These are phyloP conservation scores for Terfezia boudieri DNA, from an alignment of 495 filamentous ascomycete genomes.

Conservation along the genomic window DNA sequence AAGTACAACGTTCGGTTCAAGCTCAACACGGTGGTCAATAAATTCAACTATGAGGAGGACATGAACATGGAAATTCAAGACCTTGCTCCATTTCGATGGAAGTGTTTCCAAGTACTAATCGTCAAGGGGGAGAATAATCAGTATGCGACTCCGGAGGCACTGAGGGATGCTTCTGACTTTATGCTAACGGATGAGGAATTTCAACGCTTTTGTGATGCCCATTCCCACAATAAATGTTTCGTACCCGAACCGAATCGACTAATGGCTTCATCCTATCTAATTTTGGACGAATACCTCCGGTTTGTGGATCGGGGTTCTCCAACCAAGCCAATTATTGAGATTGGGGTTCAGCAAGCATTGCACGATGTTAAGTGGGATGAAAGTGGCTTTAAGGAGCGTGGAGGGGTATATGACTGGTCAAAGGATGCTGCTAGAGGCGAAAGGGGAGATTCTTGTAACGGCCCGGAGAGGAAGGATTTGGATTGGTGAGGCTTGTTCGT, in stretches of 20 bases:
- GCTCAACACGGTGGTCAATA: constrained; percentile 35
- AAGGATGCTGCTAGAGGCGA: constrained; percentile 6
- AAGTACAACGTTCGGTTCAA: constrained; percentile 33
- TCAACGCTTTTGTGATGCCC: no score
- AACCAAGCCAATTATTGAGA: constrained; percentile 28
- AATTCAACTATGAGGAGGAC: constrained; percentile 30
- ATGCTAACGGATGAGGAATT: constrained; percentile 10
- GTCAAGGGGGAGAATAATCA: constrained; percentile 34
- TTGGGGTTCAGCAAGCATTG: constrained; percentile 30
- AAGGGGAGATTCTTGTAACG: no score
- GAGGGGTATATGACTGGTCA: constrained; percentile 34
- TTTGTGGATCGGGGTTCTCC: constrained; percentile 29
- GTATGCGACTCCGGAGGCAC: constrained; percentile 24
- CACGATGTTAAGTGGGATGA: constrained; percentile 30
- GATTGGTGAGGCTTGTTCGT: no score
- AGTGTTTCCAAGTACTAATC: constrained; percentile 34
- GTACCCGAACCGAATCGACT: constrained; percentile 24
- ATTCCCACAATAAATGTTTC: no score
- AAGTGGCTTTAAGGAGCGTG: constrained; percentile 25
- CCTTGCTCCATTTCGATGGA: constrained; percentile 34
- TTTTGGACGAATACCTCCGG: constrained; percentile 34
- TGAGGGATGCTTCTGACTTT: constrained; percentile 27
- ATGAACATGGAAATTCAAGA: constrained; percentile 26
- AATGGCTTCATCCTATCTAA: constrained; percentile 31
- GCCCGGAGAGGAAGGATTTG: no score